Conservation (phyloP, 2,329 filamentous ascomycete species). For the Gnomoniopsis smithogilvyi region DNA sequence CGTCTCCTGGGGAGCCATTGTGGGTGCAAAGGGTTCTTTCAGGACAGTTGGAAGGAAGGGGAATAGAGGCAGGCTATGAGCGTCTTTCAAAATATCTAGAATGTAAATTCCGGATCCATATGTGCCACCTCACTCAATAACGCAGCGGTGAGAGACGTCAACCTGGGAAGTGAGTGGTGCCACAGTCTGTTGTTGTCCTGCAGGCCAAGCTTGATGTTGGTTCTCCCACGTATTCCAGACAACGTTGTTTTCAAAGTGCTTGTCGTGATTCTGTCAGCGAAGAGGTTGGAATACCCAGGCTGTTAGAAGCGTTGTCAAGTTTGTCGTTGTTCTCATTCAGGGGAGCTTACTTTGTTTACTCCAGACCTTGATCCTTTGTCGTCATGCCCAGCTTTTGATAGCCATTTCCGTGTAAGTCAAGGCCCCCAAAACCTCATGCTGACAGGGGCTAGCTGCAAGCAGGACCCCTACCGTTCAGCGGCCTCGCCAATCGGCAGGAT, state of each 20-base stretch:
- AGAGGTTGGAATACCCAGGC: too few relatives aligned
- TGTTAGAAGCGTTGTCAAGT: too few relatives aligned
- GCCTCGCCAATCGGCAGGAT: constrained; percentile 10
- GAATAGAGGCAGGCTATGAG: not conserved
- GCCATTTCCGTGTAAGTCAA: not conserved
- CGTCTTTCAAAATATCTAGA: not conserved
- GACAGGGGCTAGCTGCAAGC: not conserved
- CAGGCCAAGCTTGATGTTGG: not conserved
- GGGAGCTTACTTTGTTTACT: too few relatives aligned
- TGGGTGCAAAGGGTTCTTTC: not conserved
- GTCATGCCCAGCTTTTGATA: too few relatives aligned
- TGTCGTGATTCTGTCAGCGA: too few relatives aligned
- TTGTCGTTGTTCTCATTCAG: too few relatives aligned
- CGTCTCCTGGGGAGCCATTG: constrained; percentile 13
- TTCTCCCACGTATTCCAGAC: too few relatives aligned
- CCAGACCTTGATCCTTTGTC: too few relatives aligned
- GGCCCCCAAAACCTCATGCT: too few relatives aligned
- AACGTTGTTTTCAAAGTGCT: too few relatives aligned
- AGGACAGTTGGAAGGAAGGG: not conserved
- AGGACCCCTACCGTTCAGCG: not conserved
- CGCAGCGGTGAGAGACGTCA: not conserved
- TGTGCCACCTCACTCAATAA: not conserved
- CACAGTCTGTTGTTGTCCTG: not conserved
- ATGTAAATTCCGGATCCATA: not conserved
- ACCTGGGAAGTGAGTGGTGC: not conserved